Percentiles rank a stretch among this genome's conserved stretches.
Evolutionary conservation across 139 green algal genomes (phyloP).

Genomic region (Auxenochlorella pyrenoidosa): DNA sequence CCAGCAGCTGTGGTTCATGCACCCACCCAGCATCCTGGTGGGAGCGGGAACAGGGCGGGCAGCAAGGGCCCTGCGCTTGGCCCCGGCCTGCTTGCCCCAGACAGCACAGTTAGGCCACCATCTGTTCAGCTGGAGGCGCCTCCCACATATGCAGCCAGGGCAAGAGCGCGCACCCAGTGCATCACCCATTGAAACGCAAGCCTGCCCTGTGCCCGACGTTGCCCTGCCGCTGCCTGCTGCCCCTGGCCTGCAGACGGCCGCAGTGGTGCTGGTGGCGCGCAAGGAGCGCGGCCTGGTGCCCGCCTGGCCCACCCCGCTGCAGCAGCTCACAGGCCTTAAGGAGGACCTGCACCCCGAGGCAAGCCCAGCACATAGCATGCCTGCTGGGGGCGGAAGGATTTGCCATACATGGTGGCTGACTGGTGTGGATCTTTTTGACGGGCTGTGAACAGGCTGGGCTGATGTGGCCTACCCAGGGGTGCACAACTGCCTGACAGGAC

Average conservation of each 20-base stretch:
- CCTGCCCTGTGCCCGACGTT: too few species aligned
- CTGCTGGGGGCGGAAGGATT: too few species aligned
- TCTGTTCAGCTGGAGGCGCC: too few species aligned
- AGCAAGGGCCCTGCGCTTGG: too few species aligned
- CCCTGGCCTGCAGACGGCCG: slow-evolving; percentile 34
- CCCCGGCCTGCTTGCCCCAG: too few species aligned
- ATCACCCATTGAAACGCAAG: too few species aligned
- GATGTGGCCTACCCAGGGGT: background rate
- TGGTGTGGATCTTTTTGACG: too few species aligned
- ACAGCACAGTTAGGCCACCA: too few species aligned
- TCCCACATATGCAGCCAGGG: too few species aligned
- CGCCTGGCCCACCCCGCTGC: slow-evolving; percentile 65
- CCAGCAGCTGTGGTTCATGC: background rate
- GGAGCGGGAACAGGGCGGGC: background rate
- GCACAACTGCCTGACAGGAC: too few species aligned
- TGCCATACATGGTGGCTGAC: too few species aligned
- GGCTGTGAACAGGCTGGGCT: background rate
- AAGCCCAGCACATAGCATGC: background rate
- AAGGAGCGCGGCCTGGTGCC: slow-evolving; percentile 60
- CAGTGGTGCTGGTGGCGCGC: slow-evolving; percentile 46
- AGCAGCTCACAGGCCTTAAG: slow-evolving; percentile 45
- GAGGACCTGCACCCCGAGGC: slow-evolving; percentile 19
- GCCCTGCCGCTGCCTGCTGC: background rate
- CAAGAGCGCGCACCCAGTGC: too few species aligned
- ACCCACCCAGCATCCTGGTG: slow-evolving; percentile 25